Percentiles rank a stretch among this genome's conserved stretches.
Evolutionary conservation across 2,329 filamentous ascomycete genomes (phyloP).

Genomic region (Pyrenophora tritici-repentis): DNA sequence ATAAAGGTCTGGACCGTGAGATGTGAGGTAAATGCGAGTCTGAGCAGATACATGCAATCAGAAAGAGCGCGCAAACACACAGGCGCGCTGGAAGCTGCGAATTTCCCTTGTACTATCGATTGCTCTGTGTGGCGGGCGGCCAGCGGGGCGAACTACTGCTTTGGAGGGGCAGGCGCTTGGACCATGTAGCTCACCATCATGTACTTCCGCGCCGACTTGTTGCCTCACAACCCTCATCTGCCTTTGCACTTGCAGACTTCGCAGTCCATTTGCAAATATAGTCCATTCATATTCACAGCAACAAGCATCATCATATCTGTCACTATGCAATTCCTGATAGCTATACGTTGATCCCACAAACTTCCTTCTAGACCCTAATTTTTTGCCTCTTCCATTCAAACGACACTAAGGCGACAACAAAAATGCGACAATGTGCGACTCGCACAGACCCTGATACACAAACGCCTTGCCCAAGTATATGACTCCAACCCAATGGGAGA

Average conservation of each 20-base stretch:
- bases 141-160: slow-evolving; percentile 1
- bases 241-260: too few relatives aligned
- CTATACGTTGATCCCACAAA: slow-evolving; percentile 1
- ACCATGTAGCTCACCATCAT: background rate
- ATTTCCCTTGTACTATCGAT: slow-evolving; percentile 29
- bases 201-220: too few relatives aligned
- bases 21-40: slow-evolving; percentile 15
- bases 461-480: slow-evolving; percentile 11
- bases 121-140: slow-evolving; percentile 20
- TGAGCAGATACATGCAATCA: slow-evolving; percentile 14
- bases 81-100: slow-evolving; percentile 30
- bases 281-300: too few relatives aligned
- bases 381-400: slow-evolving; percentile 10
- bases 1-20: slow-evolving; percentile 30
- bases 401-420: slow-evolving; percentile 4
- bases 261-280: too few relatives aligned
- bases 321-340: slow-evolving; percentile 4
- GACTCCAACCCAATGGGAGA: slow-evolving; percentile 13
- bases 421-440: slow-evolving; percentile 1
- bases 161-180: slow-evolving; percentile 19
- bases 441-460: slow-evolving; percentile 3
- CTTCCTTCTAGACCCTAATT: slow-evolving; percentile 8
- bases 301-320: background rate
- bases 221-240: too few relatives aligned
- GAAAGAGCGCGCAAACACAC: slow-evolving; percentile 25